A percentile compares a stretch with the other conserved stretches of the same genome.
Conservation (phyloP, 768 basidiomycete genomes). For the Tricholoma sp. region DNA sequence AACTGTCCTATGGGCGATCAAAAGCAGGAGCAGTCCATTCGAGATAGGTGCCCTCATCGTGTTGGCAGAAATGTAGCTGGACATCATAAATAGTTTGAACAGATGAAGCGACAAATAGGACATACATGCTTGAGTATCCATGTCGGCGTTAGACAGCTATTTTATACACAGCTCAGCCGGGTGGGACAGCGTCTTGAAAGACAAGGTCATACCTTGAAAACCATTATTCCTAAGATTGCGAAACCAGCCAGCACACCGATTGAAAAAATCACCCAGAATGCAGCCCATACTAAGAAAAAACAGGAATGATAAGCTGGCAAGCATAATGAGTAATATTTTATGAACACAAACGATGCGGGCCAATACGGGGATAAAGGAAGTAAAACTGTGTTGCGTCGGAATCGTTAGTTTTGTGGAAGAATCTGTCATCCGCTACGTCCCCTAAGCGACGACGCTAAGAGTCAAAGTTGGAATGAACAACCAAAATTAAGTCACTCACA, state of each 20-base stretch:
- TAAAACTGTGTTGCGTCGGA: constrained; percentile 90
- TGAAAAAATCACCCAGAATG: constrained; percentile 81
- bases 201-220: constrained; percentile 62
- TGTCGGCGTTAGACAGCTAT: constrained; percentile 50
- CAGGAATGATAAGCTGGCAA: not conserved
- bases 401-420: constrained; percentile 92
- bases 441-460: constrained; percentile 35
- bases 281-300: constrained; percentile 67
- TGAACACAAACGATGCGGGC: constrained; percentile 58
- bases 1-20: not conserved
- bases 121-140: constrained; percentile 72
- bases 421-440: constrained; percentile 92
- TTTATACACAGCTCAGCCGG: constrained; percentile 4
- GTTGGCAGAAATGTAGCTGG: constrained; percentile 63
- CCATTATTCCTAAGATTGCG: constrained; percentile 71
- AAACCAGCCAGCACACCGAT: constrained; percentile 71
- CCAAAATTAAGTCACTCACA: constrained; percentile 43
- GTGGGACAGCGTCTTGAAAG: not conserved
- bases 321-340: not conserved
- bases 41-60: constrained; percentile 21
- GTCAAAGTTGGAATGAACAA: not conserved
- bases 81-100: constrained; percentile 4
- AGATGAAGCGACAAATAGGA: constrained; percentile 5
- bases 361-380: constrained; percentile 63
- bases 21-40: not conserved